Percentiles rank a stretch among this genome's conserved stretches.
Evolutionary conservation across 768 basidiomycete species (phyloP).

Genomic region (Kwoniella europaea): DNA sequence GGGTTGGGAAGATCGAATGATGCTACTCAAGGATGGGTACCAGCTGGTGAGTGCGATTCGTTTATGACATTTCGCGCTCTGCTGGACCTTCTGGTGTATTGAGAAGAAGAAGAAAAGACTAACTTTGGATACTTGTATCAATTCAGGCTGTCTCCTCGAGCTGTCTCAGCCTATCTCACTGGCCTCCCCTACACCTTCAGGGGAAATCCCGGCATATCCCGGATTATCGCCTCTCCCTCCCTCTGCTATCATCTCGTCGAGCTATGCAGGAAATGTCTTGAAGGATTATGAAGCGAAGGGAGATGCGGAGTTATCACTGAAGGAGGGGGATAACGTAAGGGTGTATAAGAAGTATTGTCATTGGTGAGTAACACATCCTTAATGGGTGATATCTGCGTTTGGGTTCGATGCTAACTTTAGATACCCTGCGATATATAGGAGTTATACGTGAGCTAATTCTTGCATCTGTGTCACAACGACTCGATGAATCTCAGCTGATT

Average conservation of each 20-base stretch:
- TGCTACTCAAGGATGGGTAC: constrained; percentile 92
- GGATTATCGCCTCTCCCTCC: constrained; percentile 73
- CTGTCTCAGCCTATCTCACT: constrained; percentile 88
- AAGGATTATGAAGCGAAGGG: constrained; percentile 97
- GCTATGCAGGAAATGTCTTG: constrained; percentile 91
- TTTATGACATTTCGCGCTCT: too few species aligned
- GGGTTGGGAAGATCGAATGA: constrained; percentile 77
- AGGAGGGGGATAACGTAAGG: constrained; percentile 82
- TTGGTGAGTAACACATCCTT: constrained; percentile 64
- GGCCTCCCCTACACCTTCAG: constrained; percentile 62
- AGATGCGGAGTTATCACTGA: constrained; percentile 85
- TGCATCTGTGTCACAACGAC: not conserved
- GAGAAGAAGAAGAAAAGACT: too few species aligned
- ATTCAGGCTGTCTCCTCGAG: constrained; percentile 77
- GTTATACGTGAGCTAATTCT: constrained; percentile 48
- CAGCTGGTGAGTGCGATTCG: constrained; percentile 67
- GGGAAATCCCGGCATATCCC: constrained; percentile 34
- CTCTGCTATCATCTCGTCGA: constrained; percentile 90
- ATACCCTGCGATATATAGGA: constrained; percentile 14
- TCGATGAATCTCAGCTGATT: not conserved
- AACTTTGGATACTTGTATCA: too few species aligned
- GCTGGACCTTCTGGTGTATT: too few species aligned
- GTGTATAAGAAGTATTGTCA: constrained; percentile 99
- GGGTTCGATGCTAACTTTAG: too few species aligned
- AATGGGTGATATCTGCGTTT: not conserved